A percentile compares a stretch with the other conserved stretches of the same genome.
These are phyloP conservation scores for Atkinsonella texensis DNA, from an alignment of 2,329 filamentous ascomycete genomes.

Conservation along the genomic window DNA sequence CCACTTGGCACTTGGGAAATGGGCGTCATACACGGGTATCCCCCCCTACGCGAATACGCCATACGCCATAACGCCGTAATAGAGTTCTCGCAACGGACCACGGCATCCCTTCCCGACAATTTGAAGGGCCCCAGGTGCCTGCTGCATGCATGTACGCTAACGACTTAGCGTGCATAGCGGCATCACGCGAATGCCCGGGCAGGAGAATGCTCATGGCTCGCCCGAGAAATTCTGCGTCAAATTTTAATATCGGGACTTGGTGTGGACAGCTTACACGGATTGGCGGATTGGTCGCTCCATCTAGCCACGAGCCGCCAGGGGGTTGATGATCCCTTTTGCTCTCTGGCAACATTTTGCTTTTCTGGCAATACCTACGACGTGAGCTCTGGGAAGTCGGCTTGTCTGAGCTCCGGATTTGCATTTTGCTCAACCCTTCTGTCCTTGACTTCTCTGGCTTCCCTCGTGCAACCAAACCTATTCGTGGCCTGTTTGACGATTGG, in stretches of 20 bases:
- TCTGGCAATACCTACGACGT: no score
- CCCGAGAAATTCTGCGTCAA: neutral
- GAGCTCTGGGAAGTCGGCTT: neutral
- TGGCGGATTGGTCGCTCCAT: neutral
- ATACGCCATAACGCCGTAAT: no score
- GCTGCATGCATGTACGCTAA: neutral
- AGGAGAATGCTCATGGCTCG: neutral
- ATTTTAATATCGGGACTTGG: neutral
- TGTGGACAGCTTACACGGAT: neutral
- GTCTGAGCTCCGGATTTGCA: neutral
- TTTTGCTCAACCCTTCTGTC: neutral
- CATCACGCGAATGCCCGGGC: neutral
- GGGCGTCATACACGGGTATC: no score
- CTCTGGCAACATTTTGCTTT: neutral
- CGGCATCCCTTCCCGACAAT: no score
- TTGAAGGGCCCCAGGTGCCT: no score
- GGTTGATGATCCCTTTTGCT: neutral
- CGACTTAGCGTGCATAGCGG: no score
- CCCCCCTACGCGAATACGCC: no score
- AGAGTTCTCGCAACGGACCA: no score
- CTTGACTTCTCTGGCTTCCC: neutral
- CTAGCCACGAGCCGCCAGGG: neutral
- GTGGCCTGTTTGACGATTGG: neutral
- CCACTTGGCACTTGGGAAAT: no score
- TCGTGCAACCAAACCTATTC: neutral